Conservation (phyloP, 2,329 filamentous ascomycete species). For the Karstenula rhodostoma region DNA sequence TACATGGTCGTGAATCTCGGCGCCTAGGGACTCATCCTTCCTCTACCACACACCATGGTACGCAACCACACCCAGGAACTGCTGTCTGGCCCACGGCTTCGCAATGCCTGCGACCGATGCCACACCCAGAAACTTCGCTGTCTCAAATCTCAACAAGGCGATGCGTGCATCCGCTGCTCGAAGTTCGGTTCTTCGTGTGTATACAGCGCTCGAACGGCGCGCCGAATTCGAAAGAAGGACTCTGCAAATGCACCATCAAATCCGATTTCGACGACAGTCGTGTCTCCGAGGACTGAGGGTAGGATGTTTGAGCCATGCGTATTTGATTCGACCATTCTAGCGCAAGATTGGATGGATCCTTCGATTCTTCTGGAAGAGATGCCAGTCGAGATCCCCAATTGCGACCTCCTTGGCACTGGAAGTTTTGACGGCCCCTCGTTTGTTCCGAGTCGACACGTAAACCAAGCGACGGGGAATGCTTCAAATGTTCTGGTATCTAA, state of each 20-base stretch:
- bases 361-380: not conserved
- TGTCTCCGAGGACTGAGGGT: not conserved
- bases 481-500: not conserved
- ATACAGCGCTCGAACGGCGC: conserved; percentile 7
- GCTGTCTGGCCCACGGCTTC: conserved; percentile 1
- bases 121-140: conserved; percentile 20
- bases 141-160: conserved; percentile 8
- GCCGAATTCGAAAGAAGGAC: not conserved
- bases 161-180: conserved; percentile 11
- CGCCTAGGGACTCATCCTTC: not conserved
- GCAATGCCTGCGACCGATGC: conserved; percentile 18
- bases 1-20: too few relatives aligned
- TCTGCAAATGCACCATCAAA: not conserved
- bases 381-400: not conserved
- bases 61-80: conserved; percentile 14
- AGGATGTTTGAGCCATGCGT: not conserved
- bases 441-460: not conserved
- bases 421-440: not conserved
- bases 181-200: conserved; percentile 7
- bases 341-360: not conserved
- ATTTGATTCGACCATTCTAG: not conserved
- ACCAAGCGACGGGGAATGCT: not conserved
- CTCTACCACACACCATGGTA: conserved; percentile 13
- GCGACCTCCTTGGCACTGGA: not conserved
- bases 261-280: not conserved